Conservation (phyloP, 2,329 filamentous ascomycete genomes). For the Xylariaceae sp. region DNA sequence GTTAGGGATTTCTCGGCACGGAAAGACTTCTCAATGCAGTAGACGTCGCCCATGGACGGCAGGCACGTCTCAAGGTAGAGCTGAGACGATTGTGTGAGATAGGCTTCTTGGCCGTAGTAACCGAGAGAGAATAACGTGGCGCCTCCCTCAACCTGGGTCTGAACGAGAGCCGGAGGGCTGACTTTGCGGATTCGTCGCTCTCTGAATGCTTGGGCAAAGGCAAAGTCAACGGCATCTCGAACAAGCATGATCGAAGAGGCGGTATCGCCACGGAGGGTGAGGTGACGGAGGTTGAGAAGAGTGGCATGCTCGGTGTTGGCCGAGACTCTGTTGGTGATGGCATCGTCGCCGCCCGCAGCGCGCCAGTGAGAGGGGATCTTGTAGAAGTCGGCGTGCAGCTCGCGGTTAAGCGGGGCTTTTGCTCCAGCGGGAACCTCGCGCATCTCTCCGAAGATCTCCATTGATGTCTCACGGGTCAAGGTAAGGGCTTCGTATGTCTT, state of each 20-base stretch:
- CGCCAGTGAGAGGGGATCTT: constrained; percentile 64
- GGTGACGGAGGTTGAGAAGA: constrained; percentile 77
- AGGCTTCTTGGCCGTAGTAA: constrained; percentile 87
- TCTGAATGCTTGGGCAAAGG: constrained; percentile 76
- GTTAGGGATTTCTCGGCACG: constrained; percentile 95
- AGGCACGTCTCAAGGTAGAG: constrained; percentile 95
- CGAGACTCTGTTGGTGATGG: constrained; percentile 75
- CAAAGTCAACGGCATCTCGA: constrained; percentile 72
- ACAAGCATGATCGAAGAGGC: constrained; percentile 85
- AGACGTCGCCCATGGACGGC: constrained; percentile 87
- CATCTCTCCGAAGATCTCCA: constrained; percentile 81
- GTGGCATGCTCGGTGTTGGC: constrained; percentile 53
- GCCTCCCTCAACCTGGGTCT: constrained; percentile 92
- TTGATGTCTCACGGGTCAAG: constrained; percentile 80
- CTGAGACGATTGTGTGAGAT: constrained; percentile 94
- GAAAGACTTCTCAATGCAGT: constrained; percentile 98
- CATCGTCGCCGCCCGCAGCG: constrained; percentile 78
- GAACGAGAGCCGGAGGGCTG: constrained; percentile 83
- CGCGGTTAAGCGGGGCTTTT: constrained; percentile 76
- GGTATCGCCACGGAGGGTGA: constrained; percentile 79
- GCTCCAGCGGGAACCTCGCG: constrained; percentile 72
- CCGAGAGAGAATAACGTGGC: constrained; percentile 85
- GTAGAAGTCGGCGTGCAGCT: constrained; percentile 89
- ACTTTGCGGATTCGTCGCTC: constrained; percentile 78
- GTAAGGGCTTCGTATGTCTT: constrained; percentile 90